phyloP scores from a whole-genome alignment of 2,329 filamentous ascomycete genomes.

The Colletotrichum sp. region DNA sequence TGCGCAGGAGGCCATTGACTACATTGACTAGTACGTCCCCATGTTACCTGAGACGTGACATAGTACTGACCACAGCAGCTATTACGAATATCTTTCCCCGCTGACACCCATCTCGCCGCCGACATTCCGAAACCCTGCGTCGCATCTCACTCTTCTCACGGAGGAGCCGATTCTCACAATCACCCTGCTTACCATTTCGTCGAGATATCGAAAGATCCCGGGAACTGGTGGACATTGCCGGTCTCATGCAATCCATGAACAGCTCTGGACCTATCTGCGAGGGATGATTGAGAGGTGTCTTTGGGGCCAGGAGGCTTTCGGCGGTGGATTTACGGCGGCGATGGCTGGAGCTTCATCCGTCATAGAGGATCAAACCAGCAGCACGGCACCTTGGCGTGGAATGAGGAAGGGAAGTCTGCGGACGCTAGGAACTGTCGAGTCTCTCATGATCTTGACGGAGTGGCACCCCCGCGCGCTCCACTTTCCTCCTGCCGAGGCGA shows the following conservation, averaged over 20 bases:
- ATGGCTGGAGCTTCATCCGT: constrained; percentile 16
- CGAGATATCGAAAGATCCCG: constrained; percentile 80
- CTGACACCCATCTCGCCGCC: constrained; percentile 93
- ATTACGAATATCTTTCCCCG: constrained; percentile 89
- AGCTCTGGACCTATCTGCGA: constrained; percentile 91
- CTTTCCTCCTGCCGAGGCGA: constrained; percentile 83
- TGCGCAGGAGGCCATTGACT: constrained; percentile 88
- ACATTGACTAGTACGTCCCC: constrained; percentile 80
- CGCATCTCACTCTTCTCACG: constrained; percentile 79
- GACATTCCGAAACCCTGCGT: constrained; percentile 82
- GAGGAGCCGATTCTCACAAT: constrained; percentile 94
- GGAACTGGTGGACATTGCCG: constrained; percentile 83
- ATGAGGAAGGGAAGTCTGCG: constrained; percentile 79
- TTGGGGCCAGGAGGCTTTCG: constrained; percentile 96
- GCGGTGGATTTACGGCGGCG: constrained; percentile 69
- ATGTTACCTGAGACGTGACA: neutral
- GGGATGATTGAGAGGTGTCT: constrained; percentile 95
- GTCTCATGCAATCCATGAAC: constrained; percentile 90
- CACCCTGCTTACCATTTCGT: constrained; percentile 89
- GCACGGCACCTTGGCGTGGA: constrained; percentile 73
- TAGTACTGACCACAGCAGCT: constrained; percentile 52
- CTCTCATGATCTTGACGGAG: constrained; percentile 90
- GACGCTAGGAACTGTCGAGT: constrained; percentile 93
- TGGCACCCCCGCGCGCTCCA: constrained; percentile 96
- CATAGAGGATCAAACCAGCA: constrained; percentile 63